These are phyloP conservation scores for Monsonia emarginata DNA, from an alignment of 441 rosid genomes.

Conservation along the genomic window DNA sequence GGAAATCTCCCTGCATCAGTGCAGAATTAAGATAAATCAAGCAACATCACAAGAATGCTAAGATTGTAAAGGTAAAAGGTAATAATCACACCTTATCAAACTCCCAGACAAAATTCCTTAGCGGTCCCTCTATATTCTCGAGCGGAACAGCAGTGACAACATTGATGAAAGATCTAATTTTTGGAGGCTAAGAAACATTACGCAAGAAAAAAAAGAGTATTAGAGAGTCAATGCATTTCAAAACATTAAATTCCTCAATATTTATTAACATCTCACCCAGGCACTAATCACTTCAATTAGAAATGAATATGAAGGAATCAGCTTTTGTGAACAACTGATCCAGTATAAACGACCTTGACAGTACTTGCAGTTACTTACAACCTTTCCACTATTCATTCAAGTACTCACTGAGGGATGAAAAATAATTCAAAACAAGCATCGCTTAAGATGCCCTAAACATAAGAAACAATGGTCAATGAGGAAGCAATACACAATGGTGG, in stretches of 20 bases:
- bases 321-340: not conserved
- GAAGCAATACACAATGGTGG: not conserved
- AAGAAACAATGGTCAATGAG: not conserved
- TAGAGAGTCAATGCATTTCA: not conserved
- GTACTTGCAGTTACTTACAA: not conserved
- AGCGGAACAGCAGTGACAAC: slow-evolving; percentile 57
- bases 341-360: not conserved
- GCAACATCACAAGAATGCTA: slow-evolving; percentile 2
- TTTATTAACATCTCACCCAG: slow-evolving; percentile 11
- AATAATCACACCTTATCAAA: slow-evolving; percentile 57
- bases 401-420: not conserved
- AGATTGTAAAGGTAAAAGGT: slow-evolving; percentile 16
- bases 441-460: not conserved
- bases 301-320: not conserved
- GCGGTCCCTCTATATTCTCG: slow-evolving; percentile 69
- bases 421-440: not conserved
- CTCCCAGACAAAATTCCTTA: slow-evolving; percentile 72
- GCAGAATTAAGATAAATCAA: slow-evolving; percentile 17
- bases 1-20: slow-evolving; percentile 80
- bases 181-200: slow-evolving; percentile 64
- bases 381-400: not conserved
- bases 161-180: slow-evolving; percentile 71
- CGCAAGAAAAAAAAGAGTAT: not conserved
- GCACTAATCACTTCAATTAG: not conserved
- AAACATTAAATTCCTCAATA: not conserved